These are phyloP conservation scores for Arxiozyma telluris DNA, from an alignment of 1,139 yeast species.

Conservation along the genomic window DNA sequence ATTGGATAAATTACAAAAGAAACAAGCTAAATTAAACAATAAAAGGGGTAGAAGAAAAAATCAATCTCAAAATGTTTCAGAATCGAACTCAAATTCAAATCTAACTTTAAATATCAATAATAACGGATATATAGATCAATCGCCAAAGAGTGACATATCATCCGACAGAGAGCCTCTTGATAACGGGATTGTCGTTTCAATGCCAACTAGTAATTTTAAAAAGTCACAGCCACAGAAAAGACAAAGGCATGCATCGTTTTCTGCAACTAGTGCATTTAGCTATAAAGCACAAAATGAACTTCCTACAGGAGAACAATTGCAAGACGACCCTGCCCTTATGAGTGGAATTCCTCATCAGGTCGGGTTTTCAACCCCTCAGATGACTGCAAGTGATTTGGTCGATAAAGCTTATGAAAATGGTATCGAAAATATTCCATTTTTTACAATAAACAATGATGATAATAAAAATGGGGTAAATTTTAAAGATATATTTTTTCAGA, in stretches of 20 bases:
- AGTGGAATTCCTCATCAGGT: slow-evolving; percentile 47
- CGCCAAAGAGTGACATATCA: slow-evolving; percentile 1
- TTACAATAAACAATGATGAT: slow-evolving; percentile 5
- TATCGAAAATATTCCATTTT: slow-evolving; percentile 32
- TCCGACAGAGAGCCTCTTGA: not conserved
- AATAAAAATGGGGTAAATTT: not conserved
- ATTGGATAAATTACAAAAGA: not conserved
- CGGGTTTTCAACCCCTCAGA: slow-evolving; percentile 74
- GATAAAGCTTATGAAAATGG: slow-evolving; percentile 34
- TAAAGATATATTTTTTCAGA: not conserved
- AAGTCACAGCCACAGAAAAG: not conserved
- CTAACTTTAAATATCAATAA: not conserved
- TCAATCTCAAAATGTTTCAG: not conserved
- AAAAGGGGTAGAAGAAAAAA: not conserved
- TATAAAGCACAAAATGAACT: slow-evolving; percentile 36
- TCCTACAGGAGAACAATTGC: slow-evolving; percentile 3
- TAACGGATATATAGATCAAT: not conserved
- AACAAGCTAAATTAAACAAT: not conserved
- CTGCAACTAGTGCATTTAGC: slow-evolving; percentile 72
- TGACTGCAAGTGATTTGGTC: slow-evolving; percentile 36
- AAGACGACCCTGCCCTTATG: slow-evolving; percentile 6
- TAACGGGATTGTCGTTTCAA: not conserved
- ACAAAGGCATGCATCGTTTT: slow-evolving; percentile 66
- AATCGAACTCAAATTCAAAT: not conserved
- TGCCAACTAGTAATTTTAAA: not conserved